Evolutionary conservation across 2,329 filamentous ascomycete species (phyloP).

Genomic region (Hypoxylon sp.): DNA sequence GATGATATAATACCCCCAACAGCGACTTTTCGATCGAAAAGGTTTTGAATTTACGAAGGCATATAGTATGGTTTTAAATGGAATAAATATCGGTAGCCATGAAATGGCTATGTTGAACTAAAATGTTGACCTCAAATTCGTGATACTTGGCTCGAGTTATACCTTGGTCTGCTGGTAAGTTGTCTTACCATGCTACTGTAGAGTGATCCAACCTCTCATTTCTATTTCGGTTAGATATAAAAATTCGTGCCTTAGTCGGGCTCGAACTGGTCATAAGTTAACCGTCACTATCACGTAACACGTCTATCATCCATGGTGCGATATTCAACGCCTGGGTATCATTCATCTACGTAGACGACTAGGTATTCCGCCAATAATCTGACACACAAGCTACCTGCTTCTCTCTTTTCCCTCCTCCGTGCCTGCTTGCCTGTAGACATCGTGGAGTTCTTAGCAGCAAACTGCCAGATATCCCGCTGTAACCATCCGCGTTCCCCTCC

Average conservation of each 20-base stretch:
- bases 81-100: conserved; percentile 11
- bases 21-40: conserved; percentile 35
- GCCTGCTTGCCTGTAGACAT: conserved; percentile 6
- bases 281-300: conserved; percentile 20
- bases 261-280: neutral
- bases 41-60: conserved; percentile 11
- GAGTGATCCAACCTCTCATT: too few relatives aligned
- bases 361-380: conserved; percentile 42
- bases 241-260: neutral
- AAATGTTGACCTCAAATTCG: conserved; percentile 7
- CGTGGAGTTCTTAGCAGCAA: conserved; percentile 5
- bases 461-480: neutral
- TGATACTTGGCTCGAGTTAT: conserved; percentile 4
- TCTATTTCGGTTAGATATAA: neutral
- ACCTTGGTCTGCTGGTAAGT: neutral
- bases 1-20: conserved; percentile 59
- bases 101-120: conserved; percentile 16
- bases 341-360: conserved; percentile 53
- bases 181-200: neutral
- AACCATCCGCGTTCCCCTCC: neutral
- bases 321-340: conserved; percentile 51
- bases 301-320: conserved; percentile 14
- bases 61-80: conserved; percentile 20
- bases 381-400: conserved; percentile 42
- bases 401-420: conserved; percentile 5